phyloP scores from a whole-genome alignment of 83 land plant genomes.

The Thuja plicata region DNA sequence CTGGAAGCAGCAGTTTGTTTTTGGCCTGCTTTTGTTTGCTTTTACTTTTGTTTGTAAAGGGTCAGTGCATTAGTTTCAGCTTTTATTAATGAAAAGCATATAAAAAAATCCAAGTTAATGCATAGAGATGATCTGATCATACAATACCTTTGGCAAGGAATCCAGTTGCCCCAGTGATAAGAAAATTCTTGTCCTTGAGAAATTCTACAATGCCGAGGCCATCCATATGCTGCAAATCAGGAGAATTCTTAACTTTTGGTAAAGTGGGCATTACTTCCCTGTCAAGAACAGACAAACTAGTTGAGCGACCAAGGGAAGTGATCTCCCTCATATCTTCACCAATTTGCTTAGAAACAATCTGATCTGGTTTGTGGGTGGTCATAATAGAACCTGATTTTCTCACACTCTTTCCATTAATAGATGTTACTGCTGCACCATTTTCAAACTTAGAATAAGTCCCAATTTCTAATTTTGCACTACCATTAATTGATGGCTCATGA shows the following conservation, averaged over 20 bases:
- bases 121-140: neutral
- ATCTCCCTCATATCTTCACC: neutral
- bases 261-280: neutral
- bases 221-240: neutral
- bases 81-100: too few relatives aligned
- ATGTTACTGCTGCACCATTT: neutral
- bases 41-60: too few relatives aligned
- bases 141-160: conserved; percentile 14
- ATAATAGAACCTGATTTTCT: neutral
- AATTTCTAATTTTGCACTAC: neutral
- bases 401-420: neutral
- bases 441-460: neutral
- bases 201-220: conserved; percentile 19
- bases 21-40: too few relatives aligned
- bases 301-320: neutral
- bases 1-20: too few relatives aligned
- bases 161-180: conserved; percentile 15
- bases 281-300: neutral
- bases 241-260: neutral
- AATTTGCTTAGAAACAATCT: neutral
- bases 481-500: neutral
- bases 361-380: neutral
- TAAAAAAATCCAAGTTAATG: neutral
- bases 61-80: too few relatives aligned
- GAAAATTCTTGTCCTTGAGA: conserved; percentile 12